A percentile compares a stretch with the other conserved stretches of the same genome.
These are phyloP conservation scores for Talaromyces sp. DNA, from an alignment of 2,329 filamentous ascomycete species.

Conservation along the genomic window DNA sequence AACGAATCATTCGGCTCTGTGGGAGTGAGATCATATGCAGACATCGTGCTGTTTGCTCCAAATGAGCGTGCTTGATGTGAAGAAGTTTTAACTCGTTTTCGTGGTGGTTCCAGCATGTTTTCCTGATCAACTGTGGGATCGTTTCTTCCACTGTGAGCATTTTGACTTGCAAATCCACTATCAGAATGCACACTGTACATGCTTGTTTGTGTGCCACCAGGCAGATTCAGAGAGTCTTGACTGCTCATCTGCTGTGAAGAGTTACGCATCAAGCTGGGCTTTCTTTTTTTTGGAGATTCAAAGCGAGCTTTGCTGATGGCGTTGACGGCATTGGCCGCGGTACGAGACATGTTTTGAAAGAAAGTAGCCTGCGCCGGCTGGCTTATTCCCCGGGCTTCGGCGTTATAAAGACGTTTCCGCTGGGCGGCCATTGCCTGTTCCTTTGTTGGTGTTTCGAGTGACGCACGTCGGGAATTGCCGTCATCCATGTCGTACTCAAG, in stretches of 20 bases:
- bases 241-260: constrained; percentile 52
- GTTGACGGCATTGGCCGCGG: constrained; percentile 85
- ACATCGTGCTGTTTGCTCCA: constrained; percentile 29
- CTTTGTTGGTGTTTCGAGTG: constrained; percentile 92
- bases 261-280: constrained; percentile 65
- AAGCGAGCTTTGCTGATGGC: constrained; percentile 95
- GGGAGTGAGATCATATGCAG: constrained; percentile 39
- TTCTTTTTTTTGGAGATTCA: constrained; percentile 71
- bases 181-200: constrained; percentile 65
- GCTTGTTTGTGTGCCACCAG: constrained; percentile 77
- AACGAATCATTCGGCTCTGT: constrained; percentile 46
- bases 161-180: constrained; percentile 59
- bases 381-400: constrained; percentile 63
- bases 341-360: constrained; percentile 94
- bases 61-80: constrained; percentile 47
- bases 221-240: constrained; percentile 60
- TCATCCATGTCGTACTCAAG: constrained; percentile 48
- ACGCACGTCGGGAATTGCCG: constrained; percentile 63
- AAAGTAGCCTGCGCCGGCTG: constrained; percentile 72
- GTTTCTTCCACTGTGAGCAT: constrained; percentile 45
- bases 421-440: constrained; percentile 97
- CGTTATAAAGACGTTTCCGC: constrained; percentile 85
- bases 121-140: constrained; percentile 48
- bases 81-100: constrained; percentile 64
- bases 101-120: constrained; percentile 67